A percentile compares a stretch with the other conserved stretches of the same genome.
Evolutionary conservation across 768 basidiomycete species (phyloP).

Genomic region (Lactifluus rugatus): DNA sequence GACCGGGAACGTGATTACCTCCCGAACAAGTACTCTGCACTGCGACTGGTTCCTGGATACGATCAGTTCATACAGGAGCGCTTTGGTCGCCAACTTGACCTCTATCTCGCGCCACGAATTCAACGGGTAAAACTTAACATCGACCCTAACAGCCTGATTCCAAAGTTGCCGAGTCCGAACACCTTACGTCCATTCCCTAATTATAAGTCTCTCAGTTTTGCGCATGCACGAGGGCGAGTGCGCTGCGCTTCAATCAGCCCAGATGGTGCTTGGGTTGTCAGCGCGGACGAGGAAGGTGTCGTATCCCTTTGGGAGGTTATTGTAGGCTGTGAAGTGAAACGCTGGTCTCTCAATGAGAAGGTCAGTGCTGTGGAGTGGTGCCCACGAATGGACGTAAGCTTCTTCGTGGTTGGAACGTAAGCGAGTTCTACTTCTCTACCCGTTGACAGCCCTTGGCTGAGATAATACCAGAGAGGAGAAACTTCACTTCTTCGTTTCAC

Average conservation of each 20-base stretch:
- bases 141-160: constrained; percentile 84
- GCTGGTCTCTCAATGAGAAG: constrained; percentile 74
- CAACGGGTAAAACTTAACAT: constrained; percentile 82
- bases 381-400: constrained; percentile 71
- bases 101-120: constrained; percentile 92
- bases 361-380: constrained; percentile 90
- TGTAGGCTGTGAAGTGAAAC: constrained; percentile 79
- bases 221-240: constrained; percentile 57
- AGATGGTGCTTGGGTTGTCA: constrained; percentile 84
- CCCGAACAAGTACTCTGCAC: constrained; percentile 72
- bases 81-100: constrained; percentile 87
- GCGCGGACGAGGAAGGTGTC: constrained; percentile 81
- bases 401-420: constrained; percentile 72
- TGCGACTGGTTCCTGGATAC: constrained; percentile 90
- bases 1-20: constrained; percentile 86
- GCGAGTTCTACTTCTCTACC: constrained; percentile 27
- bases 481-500: constrained; percentile 72
- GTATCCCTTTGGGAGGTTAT: constrained; percentile 88
- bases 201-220: constrained; percentile 62
- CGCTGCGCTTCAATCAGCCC: constrained; percentile 75
- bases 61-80: constrained; percentile 86
- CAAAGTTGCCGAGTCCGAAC: constrained; percentile 86
- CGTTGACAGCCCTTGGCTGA: not conserved
- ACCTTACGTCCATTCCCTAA: constrained; percentile 93
- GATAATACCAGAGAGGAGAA: constrained; percentile 55